Percentiles rank a stretch among this genome's conserved stretches.
phyloP scores from a whole-genome alignment of 2,329 filamentous ascomycete genomes.

The Mariannaea sp. region DNA sequence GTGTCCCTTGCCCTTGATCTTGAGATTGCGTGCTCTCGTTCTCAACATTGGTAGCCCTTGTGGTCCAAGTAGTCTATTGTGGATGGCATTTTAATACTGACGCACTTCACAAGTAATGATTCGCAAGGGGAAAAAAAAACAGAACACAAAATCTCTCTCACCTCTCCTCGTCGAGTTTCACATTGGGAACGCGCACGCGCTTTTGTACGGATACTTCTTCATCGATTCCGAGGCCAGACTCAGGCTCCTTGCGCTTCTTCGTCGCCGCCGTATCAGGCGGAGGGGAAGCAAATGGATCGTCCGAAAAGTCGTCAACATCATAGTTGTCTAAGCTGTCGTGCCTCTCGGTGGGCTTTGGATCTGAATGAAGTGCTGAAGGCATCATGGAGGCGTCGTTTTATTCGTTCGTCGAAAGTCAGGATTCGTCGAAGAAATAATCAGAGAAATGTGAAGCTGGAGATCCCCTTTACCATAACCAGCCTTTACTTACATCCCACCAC shows the following conservation, averaged over 20 bases:
- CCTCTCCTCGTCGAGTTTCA: slow-evolving; percentile 86
- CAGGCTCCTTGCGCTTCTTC: slow-evolving; percentile 55
- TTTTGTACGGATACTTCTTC: slow-evolving; percentile 84
- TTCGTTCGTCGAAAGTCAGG: too few relatives aligned
- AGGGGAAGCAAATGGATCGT: slow-evolving; percentile 56
- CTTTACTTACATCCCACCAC: too few relatives aligned
- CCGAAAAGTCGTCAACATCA: slow-evolving; percentile 61
- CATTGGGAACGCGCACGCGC: slow-evolving; percentile 70
- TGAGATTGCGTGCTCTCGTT: slow-evolving; percentile 70
- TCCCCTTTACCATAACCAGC: background rate
- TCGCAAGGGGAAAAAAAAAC: slow-evolving; percentile 2
- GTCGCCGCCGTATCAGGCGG: slow-evolving; percentile 45
- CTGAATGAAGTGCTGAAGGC: slow-evolving; percentile 31
- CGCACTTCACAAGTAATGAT: too few relatives aligned
- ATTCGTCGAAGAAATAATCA: too few relatives aligned
- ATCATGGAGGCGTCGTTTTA: slow-evolving; percentile 25
- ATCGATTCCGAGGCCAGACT: slow-evolving; percentile 74
- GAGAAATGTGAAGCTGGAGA: too few relatives aligned
- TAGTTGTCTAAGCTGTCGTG: slow-evolving; percentile 78
- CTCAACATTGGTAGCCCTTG: slow-evolving; percentile 84
- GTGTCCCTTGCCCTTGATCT: slow-evolving; percentile 90
- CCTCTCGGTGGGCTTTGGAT: slow-evolving; percentile 9
- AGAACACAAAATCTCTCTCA: slow-evolving; percentile 40
- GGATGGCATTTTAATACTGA: background rate
- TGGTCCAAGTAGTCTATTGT: slow-evolving; percentile 73